phyloP scores from a whole-genome alignment of 495 filamentous ascomycete species.

The Penicillium subrubescens region DNA sequence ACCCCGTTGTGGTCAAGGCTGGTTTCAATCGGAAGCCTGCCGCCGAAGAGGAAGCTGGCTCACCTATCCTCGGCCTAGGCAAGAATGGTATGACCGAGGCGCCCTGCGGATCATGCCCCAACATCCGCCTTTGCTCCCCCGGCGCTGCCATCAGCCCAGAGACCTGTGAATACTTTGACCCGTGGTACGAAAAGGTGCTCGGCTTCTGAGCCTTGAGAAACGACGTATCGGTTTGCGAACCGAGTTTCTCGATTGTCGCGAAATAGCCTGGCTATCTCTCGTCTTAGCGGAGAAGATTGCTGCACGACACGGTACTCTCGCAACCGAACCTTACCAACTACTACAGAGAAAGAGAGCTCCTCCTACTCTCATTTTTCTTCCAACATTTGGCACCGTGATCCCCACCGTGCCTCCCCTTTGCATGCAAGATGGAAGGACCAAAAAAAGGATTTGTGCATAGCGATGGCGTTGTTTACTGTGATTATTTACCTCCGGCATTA shows the following conservation, averaged over 20 bases:
- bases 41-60: constrained; percentile 31
- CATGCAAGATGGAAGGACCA: constrained; percentile 1
- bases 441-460: constrained; percentile 8
- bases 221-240: not conserved
- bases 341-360: not conserved
- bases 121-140: constrained; percentile 89
- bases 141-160: constrained; percentile 85
- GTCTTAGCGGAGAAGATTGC: not conserved
- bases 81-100: constrained; percentile 79
- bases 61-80: constrained; percentile 27
- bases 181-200: constrained; percentile 64
- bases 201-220: constrained; percentile 31
- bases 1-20: constrained; percentile 40
- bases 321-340: not conserved
- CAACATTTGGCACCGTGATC: not conserved
- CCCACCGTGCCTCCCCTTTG: not conserved
- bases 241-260: not conserved
- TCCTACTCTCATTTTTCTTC: not conserved
- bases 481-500: not conserved
- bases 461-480: constrained; percentile 2
- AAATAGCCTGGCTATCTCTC: not conserved
- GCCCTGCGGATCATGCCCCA: constrained; percentile 90
- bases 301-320: not conserved
- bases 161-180: constrained; percentile 86
- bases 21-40: constrained; percentile 40